phyloP scores from a whole-genome alignment of 164 flowering plant genomes.

The Nelumbo lutea region DNA sequence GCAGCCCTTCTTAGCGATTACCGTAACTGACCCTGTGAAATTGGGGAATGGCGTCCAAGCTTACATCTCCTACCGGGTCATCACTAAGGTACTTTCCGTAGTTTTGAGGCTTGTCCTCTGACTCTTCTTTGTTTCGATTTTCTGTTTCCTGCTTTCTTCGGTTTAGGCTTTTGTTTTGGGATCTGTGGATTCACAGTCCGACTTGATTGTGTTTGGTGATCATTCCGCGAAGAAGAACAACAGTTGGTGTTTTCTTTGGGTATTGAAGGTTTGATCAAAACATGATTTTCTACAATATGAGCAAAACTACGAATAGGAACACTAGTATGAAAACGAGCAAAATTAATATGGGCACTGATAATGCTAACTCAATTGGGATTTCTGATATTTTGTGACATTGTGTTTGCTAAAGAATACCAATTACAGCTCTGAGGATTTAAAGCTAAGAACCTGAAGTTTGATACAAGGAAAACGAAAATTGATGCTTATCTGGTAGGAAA shows the following conservation, averaged over 20 bases:
- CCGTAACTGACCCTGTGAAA: conserved; percentile 94
- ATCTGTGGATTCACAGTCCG: neutral
- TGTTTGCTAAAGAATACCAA: no score
- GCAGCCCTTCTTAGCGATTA: conserved; percentile 70
- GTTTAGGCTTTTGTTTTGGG: conserved; percentile 3
- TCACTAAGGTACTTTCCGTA: conserved; percentile 66
- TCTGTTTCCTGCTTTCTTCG: neutral
- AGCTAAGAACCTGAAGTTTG: no score
- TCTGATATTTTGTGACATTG: no score
- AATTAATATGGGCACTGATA: no score
- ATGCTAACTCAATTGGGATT: no score
- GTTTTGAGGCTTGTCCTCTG: neutral
- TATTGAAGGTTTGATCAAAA: no score
- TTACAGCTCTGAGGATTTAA: no score
- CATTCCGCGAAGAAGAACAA: neutral
- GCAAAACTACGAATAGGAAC: neutral
- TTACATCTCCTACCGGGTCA: conserved; percentile 91
- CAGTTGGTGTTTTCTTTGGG: neutral
- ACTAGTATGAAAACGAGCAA: no score
- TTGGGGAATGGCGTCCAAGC: conserved; percentile 98
- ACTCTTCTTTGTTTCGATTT: neutral
- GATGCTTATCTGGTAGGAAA: no score
- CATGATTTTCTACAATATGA: neutral
- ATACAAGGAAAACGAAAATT: no score
- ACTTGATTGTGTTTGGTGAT: neutral